A percentile compares a stretch with the other conserved stretches of the same genome.
phyloP scores from a whole-genome alignment of 140 eudicot genomes.

The Cichorium intybus region DNA sequence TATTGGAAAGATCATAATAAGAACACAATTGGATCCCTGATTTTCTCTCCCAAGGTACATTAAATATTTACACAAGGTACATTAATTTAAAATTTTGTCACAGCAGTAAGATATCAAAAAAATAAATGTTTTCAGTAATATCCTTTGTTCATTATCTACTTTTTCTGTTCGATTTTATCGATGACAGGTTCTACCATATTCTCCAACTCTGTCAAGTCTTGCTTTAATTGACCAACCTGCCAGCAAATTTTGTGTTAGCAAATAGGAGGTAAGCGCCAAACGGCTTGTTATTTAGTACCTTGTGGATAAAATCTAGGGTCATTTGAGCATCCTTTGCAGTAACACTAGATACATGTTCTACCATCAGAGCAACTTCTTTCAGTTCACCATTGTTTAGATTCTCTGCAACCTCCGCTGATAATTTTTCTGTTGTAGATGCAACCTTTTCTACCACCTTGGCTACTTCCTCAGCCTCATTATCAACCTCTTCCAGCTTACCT shows the following conservation, averaged over 20 bases:
- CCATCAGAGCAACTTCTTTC: constrained; percentile 51
- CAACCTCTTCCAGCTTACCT: constrained; percentile 64
- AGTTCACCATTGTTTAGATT: constrained; percentile 46
- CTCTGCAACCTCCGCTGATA: constrained; percentile 57
- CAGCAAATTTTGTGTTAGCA: not conserved
- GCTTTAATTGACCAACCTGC: constrained; percentile 57
- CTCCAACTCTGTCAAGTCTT: constrained; percentile 57
- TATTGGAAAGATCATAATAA: too few relatives aligned
- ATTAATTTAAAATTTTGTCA: not conserved
- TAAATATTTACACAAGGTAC: not conserved
- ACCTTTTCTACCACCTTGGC: constrained; percentile 70
- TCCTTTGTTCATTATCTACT: constrained; percentile 14
- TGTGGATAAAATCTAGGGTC: constrained; percentile 30
- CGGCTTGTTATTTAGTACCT: constrained; percentile 22
- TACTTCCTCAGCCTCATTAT: constrained; percentile 58
- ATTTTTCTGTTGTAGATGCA: constrained; percentile 33
- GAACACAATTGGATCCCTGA: too few relatives aligned
- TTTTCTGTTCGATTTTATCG: constrained; percentile 33
- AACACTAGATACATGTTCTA: constrained; percentile 52
- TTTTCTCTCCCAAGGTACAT: too few relatives aligned
- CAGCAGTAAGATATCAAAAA: not conserved
- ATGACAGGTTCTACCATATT: constrained; percentile 46
- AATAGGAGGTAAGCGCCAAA: not conserved
- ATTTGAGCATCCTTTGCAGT: constrained; percentile 57
- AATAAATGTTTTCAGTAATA: not conserved